These are phyloP conservation scores for Sapria himalayana DNA, from an alignment of 345 rosid species.

Conservation along the genomic window DNA sequence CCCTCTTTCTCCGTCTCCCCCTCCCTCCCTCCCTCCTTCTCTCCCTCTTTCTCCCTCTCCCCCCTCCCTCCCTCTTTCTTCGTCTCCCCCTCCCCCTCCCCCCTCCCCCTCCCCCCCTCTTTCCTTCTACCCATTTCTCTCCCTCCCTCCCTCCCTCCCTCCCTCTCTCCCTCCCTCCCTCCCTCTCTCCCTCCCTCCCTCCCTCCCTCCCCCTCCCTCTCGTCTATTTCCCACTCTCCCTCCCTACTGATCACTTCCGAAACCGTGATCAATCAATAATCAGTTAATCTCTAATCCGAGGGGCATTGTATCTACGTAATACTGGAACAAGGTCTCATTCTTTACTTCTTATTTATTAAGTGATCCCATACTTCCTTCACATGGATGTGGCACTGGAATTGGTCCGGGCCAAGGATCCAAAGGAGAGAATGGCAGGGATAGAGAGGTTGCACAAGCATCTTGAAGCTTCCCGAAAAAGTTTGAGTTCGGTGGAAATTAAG, in stretches of 20 bases:
- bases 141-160: slow-evolving; percentile 11
- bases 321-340: slow-evolving; percentile 10
- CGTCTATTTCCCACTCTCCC: slow-evolving; percentile 6
- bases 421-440: slow-evolving; percentile 98
- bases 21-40: slow-evolving; percentile 19
- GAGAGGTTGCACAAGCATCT: slow-evolving; percentile 80
- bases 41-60: slow-evolving; percentile 7
- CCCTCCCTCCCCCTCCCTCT: slow-evolving; percentile 1
- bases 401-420: slow-evolving; percentile 95
- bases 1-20: slow-evolving; percentile 8
- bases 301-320: slow-evolving; percentile 22
- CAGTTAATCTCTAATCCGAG: slow-evolving; percentile 23
- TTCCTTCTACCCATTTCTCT: slow-evolving; percentile 4
- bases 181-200: slow-evolving; percentile 1
- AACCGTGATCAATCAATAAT: slow-evolving; percentile 8
- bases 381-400: slow-evolving; percentile 98
- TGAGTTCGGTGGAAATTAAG: slow-evolving; percentile 53
- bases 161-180: slow-evolving; percentile 5
- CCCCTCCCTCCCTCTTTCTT: slow-evolving; percentile 8
- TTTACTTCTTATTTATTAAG: too few relatives aligned
- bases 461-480: slow-evolving; percentile 63
- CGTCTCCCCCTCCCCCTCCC: slow-evolving; percentile 21
- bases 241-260: background rate
- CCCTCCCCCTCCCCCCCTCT: slow-evolving; percentile 2
- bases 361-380: background rate